Percentiles rank a stretch among this genome's conserved stretches.
Conservation (phyloP, 2,329 filamentous ascomycete species). For the Colletotrichum aenigma region DNA sequence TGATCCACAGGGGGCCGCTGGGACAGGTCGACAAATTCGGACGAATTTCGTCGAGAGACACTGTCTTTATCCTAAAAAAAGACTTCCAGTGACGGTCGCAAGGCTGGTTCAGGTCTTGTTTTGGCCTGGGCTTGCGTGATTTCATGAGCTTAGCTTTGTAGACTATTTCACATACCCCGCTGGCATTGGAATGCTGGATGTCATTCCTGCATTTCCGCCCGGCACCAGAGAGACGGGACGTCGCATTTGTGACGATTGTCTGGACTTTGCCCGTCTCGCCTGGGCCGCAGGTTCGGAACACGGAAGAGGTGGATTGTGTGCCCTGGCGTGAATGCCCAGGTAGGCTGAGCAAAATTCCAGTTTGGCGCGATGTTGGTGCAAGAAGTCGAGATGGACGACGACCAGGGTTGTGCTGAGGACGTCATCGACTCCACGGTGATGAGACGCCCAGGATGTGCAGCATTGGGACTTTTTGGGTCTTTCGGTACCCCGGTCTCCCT, state of each 20-base stretch:
- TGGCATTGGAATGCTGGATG: background rate
- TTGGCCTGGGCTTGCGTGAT: background rate
- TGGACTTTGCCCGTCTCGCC: background rate
- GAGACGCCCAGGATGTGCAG: constrained; percentile 4
- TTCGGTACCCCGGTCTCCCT: background rate
- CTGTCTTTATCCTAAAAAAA: background rate
- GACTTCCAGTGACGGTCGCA: background rate
- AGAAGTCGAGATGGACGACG: background rate
- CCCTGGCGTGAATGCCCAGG: background rate
- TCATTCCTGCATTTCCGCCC: background rate
- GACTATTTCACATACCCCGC: background rate
- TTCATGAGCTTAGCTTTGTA: background rate
- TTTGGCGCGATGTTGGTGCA: background rate
- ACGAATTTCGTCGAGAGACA: background rate
- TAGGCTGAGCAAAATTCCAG: background rate
- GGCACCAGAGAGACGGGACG: background rate
- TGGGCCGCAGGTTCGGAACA: background rate
- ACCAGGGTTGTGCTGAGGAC: background rate
- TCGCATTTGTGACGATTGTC: constrained; percentile 6
- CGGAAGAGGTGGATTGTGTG: background rate
- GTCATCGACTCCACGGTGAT: constrained; percentile 18
- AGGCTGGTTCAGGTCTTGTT: background rate
- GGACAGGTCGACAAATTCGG: background rate
- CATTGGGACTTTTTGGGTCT: background rate
- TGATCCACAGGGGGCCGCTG: background rate